Evolutionary conservation across 169 alveolate species (phyloP).

Genomic region (Sarcocystis neurona): DNA sequence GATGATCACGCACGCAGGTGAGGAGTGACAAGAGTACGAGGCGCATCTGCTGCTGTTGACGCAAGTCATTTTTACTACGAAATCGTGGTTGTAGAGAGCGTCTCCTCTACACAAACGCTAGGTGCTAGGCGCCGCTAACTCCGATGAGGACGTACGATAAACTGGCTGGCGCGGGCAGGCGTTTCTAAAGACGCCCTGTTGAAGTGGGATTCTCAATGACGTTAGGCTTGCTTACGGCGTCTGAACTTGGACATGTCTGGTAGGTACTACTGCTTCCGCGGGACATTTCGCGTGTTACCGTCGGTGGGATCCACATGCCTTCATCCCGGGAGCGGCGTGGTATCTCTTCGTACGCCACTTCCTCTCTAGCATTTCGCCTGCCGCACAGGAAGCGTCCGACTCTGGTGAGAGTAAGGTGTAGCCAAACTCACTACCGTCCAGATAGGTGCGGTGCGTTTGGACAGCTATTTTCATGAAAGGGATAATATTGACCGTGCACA

Average conservation of each 20-base stretch:
- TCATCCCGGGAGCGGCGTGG: neutral
- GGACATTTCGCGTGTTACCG: constrained; percentile 33
- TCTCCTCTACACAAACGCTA: neutral
- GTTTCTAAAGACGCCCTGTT: neutral
- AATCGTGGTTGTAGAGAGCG: neutral
- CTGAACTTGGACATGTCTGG: too few species aligned
- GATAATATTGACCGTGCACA: neutral
- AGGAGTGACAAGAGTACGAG: too few species aligned
- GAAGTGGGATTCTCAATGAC: neutral
- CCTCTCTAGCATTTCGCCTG: neutral
- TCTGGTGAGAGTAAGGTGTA: neutral
- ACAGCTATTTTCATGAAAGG: neutral
- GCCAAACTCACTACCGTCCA: neutral
- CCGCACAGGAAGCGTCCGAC: neutral
- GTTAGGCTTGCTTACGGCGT: neutral
- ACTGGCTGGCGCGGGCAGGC: neutral
- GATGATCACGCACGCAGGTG: neutral
- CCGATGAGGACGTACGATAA: neutral
- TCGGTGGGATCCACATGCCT: constrained; percentile 24
- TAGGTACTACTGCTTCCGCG: constrained; percentile 2
- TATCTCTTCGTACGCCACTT: neutral
- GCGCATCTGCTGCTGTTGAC: too few species aligned
- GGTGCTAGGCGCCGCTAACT: neutral
- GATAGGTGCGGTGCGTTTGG: neutral
- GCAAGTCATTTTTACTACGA: neutral